Base-by-base conservation (phyloP, 352 stramenopile species). In the Phytophthora ramorum region DNA sequence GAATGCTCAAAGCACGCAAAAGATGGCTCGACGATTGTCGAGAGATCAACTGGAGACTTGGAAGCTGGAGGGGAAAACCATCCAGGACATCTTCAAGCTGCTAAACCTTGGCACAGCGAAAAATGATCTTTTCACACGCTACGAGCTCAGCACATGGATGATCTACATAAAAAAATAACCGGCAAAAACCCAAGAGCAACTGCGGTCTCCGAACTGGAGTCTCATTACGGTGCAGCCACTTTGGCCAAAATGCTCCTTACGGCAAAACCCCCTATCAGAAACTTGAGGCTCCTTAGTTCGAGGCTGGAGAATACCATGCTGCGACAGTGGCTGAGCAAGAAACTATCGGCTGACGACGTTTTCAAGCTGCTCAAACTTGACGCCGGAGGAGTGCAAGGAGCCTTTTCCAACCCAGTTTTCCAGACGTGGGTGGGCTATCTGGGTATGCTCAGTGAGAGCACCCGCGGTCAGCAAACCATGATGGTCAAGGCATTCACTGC, bases 401-500 rank as follows among this genome's bases (percentile, higher is more conserved):
- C 48, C 7, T 8, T 58, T 13, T 9, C 50, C 4, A 58, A 58
- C 20, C 50, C 35, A 19, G 10, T 7, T n/a, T 41, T 49, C 14
- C 51, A 24, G 19, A 59, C 32, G 5, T 62, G 41, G 41, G 50
- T 20, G 34, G 54, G 50, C 16, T 62, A 43, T 13, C 41, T 53
- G 54, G 45, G 43, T 14, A 16, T 24, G 14, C 56, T 48, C 50
- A 63, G 54, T 24, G 52, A 26, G 43, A 63, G 17, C 24, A 63
- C 20, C 30, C 44, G 32, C 19, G 55, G 54, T 13, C 51, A 32
- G 28, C 4, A 32, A 38, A n/a, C 34, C 34, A 38, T 9, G 16
- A 63, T 63, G 44, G 19, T 63, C 10, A 46, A 46, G 9, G 34
- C 30, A 7, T 14, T 63, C 19, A 47, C 55, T 0, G 48, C 46